A percentile compares a stretch with the other conserved stretches of the same genome.
Conservation (phyloP, 2,329 filamentous ascomycete species). For the Verruconis gallopava region DNA sequence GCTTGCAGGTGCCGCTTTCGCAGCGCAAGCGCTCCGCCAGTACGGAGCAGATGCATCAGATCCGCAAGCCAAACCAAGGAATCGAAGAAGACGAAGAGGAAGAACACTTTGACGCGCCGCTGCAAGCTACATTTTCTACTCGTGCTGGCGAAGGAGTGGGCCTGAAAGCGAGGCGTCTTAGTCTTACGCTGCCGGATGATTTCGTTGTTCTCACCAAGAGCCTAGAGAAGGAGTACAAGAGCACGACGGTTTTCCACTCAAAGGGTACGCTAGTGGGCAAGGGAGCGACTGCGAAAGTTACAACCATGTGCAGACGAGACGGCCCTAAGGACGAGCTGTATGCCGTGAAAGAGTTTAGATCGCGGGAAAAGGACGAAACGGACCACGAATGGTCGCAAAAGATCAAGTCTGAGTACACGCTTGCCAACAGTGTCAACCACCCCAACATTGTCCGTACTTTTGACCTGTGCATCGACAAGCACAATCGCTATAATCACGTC, state of each 20-base stretch:
- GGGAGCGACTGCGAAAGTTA: constrained; percentile 72
- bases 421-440: constrained; percentile 72
- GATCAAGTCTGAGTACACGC: constrained; percentile 82
- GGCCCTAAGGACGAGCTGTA: constrained; percentile 49
- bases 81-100: constrained; percentile 2
- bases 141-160: constrained; percentile 59
- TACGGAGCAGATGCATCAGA: constrained; percentile 20
- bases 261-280: constrained; percentile 67
- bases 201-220: constrained; percentile 60
- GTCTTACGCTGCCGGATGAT: constrained; percentile 59
- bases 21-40: constrained; percentile 24
- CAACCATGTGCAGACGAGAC: constrained; percentile 62
- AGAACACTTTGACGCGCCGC: not conserved
- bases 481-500: constrained; percentile 73
- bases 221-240: constrained; percentile 56
- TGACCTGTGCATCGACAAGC: constrained; percentile 55
- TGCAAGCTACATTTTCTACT: constrained; percentile 27
- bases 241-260: constrained; percentile 51
- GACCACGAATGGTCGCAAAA: constrained; percentile 70
- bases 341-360: constrained; percentile 79
- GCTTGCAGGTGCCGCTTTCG: constrained; percentile 9
- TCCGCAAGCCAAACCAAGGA: constrained; percentile 2
- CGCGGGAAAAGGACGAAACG: constrained; percentile 55
- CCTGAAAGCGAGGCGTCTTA: constrained; percentile 66
- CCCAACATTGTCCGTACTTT: constrained; percentile 78